phyloP scores from a whole-genome alignment of 257 asterid species.

The Cinchona pubescens region DNA sequence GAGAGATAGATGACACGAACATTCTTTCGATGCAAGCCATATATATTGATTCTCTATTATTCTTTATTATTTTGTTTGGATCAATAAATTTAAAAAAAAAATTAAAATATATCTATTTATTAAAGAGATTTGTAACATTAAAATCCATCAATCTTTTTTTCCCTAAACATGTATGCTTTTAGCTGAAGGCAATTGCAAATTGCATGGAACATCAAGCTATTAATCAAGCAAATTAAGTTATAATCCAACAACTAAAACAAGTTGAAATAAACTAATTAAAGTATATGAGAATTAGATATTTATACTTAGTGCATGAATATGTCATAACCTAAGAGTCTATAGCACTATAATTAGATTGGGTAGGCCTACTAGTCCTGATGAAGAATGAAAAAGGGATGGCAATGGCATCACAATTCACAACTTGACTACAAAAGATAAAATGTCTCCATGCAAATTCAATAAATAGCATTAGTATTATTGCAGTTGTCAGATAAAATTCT shows the following conservation, averaged over 20 bases:
- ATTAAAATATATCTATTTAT: too few relatives aligned
- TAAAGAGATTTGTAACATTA: too few relatives aligned
- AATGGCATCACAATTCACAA: neutral
- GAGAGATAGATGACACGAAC: too few relatives aligned
- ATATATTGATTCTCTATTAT: neutral
- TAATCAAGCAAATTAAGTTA: neutral
- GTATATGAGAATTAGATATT: neutral
- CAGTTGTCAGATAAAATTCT: conserved; percentile 3
- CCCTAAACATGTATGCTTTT: too few relatives aligned
- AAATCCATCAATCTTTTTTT: too few relatives aligned
- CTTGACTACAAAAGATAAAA: neutral
- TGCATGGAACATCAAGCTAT: neutral
- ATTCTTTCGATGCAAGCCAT: neutral
- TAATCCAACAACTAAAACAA: neutral
- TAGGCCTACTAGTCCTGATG: neutral
- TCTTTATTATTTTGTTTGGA: too few relatives aligned
- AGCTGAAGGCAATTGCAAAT: neutral
- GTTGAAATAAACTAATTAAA: neutral
- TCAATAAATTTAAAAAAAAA: too few relatives aligned
- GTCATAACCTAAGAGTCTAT: neutral
- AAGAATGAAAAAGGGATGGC: neutral
- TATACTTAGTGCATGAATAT: neutral
- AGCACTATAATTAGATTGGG: neutral
- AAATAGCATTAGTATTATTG: neutral
- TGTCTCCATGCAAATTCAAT: conserved; percentile 14